phyloP scores from a whole-genome alignment of 2,329 filamentous ascomycete genomes.

The Sphaerulina musiva region DNA sequence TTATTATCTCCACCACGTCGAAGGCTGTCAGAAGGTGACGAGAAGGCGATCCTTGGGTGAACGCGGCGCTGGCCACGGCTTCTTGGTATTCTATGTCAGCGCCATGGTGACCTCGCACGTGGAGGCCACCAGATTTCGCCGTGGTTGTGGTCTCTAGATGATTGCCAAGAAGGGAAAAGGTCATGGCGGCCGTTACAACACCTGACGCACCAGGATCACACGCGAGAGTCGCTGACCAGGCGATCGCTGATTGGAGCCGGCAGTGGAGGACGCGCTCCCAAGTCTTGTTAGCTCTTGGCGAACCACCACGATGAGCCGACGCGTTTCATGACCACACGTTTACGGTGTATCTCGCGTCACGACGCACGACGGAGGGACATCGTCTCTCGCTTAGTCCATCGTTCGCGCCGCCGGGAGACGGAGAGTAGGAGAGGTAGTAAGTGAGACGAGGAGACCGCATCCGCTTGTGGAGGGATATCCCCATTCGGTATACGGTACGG shows the following conservation, averaged over 20 bases:
- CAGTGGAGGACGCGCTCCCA: neutral
- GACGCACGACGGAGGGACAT: too few relatives aligned
- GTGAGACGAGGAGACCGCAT: too few relatives aligned
- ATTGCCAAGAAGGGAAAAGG: neutral
- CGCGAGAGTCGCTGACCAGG: neutral
- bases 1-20: neutral
- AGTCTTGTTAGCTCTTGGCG: neutral
- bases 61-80: neutral
- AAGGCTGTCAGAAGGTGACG: neutral
- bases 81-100: neutral
- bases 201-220: neutral
- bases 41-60: neutral
- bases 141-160: neutral
- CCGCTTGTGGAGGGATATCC: too few relatives aligned
- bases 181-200: neutral
- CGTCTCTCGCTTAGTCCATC: too few relatives aligned
- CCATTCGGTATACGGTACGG: too few relatives aligned
- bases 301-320: too few relatives aligned
- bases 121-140: conserved; percentile 6
- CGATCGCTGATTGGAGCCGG: neutral
- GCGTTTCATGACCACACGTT: neutral
- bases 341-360: neutral
- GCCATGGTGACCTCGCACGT: conserved; percentile 12
- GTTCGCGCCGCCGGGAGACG: too few relatives aligned
- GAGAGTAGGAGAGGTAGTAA: too few relatives aligned